phyloP scores from a whole-genome alignment of 352 stramenopile genomes.

The Phytopythium helicoides region DNA sequence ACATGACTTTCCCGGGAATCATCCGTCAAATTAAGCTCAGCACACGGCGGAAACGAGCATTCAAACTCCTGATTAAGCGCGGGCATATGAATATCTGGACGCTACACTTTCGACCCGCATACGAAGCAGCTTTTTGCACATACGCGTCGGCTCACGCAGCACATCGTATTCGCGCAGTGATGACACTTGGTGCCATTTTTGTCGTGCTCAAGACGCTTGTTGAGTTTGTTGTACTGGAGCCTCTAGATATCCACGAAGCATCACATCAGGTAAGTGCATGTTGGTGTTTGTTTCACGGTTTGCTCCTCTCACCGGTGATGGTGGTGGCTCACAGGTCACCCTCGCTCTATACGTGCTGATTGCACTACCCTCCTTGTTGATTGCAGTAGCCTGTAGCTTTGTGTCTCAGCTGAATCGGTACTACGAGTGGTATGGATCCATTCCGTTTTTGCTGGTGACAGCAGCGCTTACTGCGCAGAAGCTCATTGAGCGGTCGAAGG shows the following conservation, averaged over 20 bases:
- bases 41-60: constrained; percentile 22
- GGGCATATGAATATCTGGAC: constrained; percentile 37
- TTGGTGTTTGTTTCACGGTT: neutral
- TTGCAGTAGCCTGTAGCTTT: constrained; percentile 19
- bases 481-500: constrained; percentile 21
- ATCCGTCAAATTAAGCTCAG: constrained; percentile 30
- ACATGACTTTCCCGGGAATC: constrained; percentile 18
- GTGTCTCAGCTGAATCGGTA: constrained; percentile 16
- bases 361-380: constrained; percentile 12
- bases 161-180: constrained; percentile 28
- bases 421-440: constrained; percentile 27
- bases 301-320: neutral
- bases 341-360: constrained; percentile 19
- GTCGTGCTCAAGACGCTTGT: constrained; percentile 25
- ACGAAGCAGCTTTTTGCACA: constrained; percentile 22
- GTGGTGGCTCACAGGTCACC: constrained; percentile 6
- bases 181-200: constrained; percentile 27
- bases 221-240: constrained; percentile 9
- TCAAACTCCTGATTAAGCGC: constrained; percentile 34
- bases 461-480: constrained; percentile 31
- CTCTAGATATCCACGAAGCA: neutral
- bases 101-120: constrained; percentile 30
- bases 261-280: neutral
- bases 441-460: constrained; percentile 31
- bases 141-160: constrained; percentile 30